Evolutionary conservation across 345 rosid genomes (phyloP).

Genomic region (Aquilaria sinensis): DNA sequence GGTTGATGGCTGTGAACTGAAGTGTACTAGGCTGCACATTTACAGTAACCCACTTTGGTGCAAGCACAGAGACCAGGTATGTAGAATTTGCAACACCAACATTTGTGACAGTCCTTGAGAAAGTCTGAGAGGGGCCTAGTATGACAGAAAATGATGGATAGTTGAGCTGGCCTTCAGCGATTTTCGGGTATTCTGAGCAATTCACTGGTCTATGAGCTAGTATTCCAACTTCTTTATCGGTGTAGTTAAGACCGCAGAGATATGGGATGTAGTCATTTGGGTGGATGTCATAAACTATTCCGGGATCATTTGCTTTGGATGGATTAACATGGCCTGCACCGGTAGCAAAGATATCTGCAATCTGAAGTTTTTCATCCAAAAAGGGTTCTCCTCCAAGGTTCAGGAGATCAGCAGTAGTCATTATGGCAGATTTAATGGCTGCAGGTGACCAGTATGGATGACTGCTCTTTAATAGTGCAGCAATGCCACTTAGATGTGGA

Average conservation of each 20-base stretch:
- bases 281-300: conserved; percentile 38
- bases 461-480: conserved; percentile 31
- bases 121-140: conserved; percentile 7
- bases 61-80: conserved; percentile 17
- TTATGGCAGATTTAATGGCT: conserved; percentile 34
- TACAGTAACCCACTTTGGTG: conserved; percentile 18
- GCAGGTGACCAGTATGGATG: conserved; percentile 43
- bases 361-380: conserved; percentile 23
- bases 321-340: conserved; percentile 52
- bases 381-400: conserved; percentile 32
- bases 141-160: conserved; percentile 32
- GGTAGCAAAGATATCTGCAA: conserved; percentile 31
- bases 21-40: background rate
- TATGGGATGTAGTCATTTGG: conserved; percentile 37
- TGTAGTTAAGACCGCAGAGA: conserved; percentile 33
- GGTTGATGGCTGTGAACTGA: conserved; percentile 12
- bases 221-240: conserved; percentile 10
- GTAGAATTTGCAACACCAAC: conserved; percentile 25
- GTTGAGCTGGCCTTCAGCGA: conserved; percentile 29
- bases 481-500: conserved; percentile 37
- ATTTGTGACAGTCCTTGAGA: conserved; percentile 38
- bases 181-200: conserved; percentile 10
- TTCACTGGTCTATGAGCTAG: conserved; percentile 15
- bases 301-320: conserved; percentile 35
- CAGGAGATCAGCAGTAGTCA: conserved; percentile 26